Percentiles rank a stretch among this genome's conserved stretches.
phyloP scores from a whole-genome alignment of 192 early-diverging fungal genomes.

The Podila epicladia region DNA sequence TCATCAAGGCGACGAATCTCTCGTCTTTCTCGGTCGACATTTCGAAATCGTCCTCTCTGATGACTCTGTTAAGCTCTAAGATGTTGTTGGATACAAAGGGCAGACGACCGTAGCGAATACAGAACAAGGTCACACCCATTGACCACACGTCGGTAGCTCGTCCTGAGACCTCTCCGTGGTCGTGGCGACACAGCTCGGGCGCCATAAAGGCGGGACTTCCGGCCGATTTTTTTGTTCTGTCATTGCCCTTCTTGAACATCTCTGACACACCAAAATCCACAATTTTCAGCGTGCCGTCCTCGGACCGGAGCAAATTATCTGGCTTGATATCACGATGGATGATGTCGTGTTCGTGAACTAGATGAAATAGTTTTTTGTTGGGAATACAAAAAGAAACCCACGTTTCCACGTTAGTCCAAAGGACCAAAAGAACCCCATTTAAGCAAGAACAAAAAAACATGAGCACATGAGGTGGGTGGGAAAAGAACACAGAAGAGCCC shows the following conservation, averaged over 20 bases:
- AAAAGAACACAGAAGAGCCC: no score
- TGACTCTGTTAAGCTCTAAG: slow-evolving; percentile 27
- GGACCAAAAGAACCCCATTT: no score
- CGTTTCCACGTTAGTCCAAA: no score
- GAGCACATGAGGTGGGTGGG: no score
- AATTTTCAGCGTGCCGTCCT: slow-evolving; percentile 85
- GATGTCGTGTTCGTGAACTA: slow-evolving; percentile 96
- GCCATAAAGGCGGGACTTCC: slow-evolving; percentile 94
- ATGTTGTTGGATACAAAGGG: slow-evolving; percentile 81
- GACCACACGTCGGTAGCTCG: slow-evolving; percentile 93
- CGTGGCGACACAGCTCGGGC: slow-evolving; percentile 62
- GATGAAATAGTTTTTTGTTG: background rate
- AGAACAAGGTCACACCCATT: slow-evolving; percentile 88
- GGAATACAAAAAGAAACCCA: no score
- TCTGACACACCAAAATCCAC: slow-evolving; percentile 99
- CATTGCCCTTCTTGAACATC: slow-evolving; percentile 81
- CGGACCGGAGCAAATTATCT: slow-evolving; percentile 91
- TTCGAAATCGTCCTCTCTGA: slow-evolving; percentile 65
- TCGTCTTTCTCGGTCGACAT: slow-evolving; percentile 70
- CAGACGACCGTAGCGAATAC: slow-evolving; percentile 79
- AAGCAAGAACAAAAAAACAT: no score
- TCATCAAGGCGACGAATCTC: slow-evolving; percentile 64
- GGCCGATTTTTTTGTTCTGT: slow-evolving; percentile 77
- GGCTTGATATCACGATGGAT: slow-evolving; percentile 93
- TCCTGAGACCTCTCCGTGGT: slow-evolving; percentile 80